Conservation (phyloP, 176 grass and related monocot species). For the Juncus effusus region DNA sequence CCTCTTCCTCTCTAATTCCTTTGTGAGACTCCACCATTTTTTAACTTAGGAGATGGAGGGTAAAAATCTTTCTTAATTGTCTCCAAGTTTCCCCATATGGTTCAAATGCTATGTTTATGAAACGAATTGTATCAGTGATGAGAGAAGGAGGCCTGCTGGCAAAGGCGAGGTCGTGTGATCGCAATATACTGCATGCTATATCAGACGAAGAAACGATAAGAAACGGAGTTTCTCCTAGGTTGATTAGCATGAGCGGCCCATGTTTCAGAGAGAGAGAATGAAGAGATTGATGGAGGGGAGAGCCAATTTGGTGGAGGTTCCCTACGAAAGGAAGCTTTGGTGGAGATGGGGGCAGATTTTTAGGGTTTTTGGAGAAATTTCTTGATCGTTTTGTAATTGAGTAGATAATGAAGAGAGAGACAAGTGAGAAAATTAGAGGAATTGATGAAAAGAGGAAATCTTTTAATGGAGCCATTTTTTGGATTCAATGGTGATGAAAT, state of each 20-base stretch:
- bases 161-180: conserved; percentile 26
- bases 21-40: conserved; percentile 14
- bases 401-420: not conserved
- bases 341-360: conserved; percentile 25
- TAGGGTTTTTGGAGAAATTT: not conserved
- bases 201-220: conserved; percentile 29
- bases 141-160: conserved; percentile 14
- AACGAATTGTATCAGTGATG: not conserved
- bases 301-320: conserved; percentile 25
- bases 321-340: conserved; percentile 30
- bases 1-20: conserved; percentile 21
- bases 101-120: conserved; percentile 6
- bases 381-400: not conserved
- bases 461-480: too few species aligned
- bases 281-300: conserved; percentile 23
- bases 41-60: conserved; percentile 5
- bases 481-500: too few species aligned
- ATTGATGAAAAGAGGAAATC: not conserved
- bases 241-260: conserved; percentile 24
- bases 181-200: conserved; percentile 23
- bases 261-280: conserved; percentile 13
- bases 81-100: conserved; percentile 25
- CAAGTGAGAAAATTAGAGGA: not conserved
- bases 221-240: conserved; percentile 10
- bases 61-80: conserved; percentile 16